Evolutionary conservation across 768 basidiomycete species (phyloP), one percentile per base, ranked within the genome.

Genomic region (Russula emetica): DNA sequence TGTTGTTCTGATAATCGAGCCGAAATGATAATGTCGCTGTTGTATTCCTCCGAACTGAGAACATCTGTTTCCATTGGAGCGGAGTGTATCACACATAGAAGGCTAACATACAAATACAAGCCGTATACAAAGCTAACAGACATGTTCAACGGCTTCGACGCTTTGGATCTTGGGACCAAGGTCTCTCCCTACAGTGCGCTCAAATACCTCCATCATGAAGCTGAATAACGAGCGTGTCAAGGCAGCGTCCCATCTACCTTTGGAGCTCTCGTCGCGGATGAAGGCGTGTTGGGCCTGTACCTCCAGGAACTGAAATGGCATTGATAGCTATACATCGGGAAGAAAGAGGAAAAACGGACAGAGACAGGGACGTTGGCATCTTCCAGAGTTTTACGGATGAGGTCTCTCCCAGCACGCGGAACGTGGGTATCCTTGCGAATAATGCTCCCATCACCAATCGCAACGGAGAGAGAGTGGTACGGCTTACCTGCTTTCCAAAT

Each of bases 241-340:
- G 0, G 94, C 94, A 9, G 94, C 93, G 70, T 98, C 96, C 94
- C 94, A 98, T 59, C 96, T 83, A 2, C 93, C 95, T 73, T 97
- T 98, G 34, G 89, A 92, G 8, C 83, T 82, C 70, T 94, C 92
- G 72, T 96, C 94, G 6, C 95, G 86, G 65, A 98, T 88, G 75
- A 98, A 98, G 3, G 96, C 96, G 69, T 98, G 95, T 70, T 98
- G 95, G 0, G 95, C 96, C 74, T 97, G 94, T 16, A 98, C 93
- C 74, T 98, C 96, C 63, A 97, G 76, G 74, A 95, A 94, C 90
- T 94, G 71, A 14, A 60, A 40, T 55, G 24, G 53, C 34, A 14
- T 56, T 58, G 57, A 45, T 54, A 30, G 40, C 54, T 30, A 32
- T 10, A 38, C 8, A 34, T 40, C 36, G 53, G 40, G 26, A 55